Evolutionary conservation across 352 stramenopile genomes (phyloP), one percentile per base, ranked within the genome.

Genomic region (Globisporangium abappressorium): DNA sequence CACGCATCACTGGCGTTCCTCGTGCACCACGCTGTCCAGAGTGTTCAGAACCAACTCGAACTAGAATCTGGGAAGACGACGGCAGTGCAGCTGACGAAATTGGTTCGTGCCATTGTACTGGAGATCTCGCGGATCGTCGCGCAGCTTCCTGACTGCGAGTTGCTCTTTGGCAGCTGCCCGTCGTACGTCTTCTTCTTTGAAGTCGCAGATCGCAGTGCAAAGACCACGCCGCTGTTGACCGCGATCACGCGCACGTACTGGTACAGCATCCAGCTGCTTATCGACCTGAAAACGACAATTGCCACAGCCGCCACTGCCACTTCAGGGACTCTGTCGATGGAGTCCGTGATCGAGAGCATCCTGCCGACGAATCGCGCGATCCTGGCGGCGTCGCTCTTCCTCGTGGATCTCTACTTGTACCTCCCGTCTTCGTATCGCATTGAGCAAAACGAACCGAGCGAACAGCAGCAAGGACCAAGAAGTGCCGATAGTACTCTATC

Each of bases 101-200:
- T 71, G 22, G 43, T 76, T 34, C 65, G 53, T 22, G 58, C 51
- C 28, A 41, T 77, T 24, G 70, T 85, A 15, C 51, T 64, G 1
- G 73, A 88, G 69, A 51, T 90, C 15, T 43, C 71, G 4, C 22
- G 26, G 4, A 51, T 84, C 3, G 49, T 92, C 20, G 76, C 78
- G 22, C 80, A 90, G 59, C 63, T 94, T 12, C 82, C 84, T 1
- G 84, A 92, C 53, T 92, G 82, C 56, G 68, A 81, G 20, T 74
- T 79, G 26, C 62, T 90, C 22, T 89, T 92, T 65, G 63, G 69
- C 30, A 75, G 62, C 2, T 88, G 77, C 26, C 76, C 76, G 60
- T 62, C 75, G 1, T 94, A 94, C 64, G 77, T 82, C 18, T 92
- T 85, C 69, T 94, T 80, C 58, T 92, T 94, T 57, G 81, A 90